Base-by-base conservation (phyloP, 805 yeast species). In the Candida odintsovae region DNA sequence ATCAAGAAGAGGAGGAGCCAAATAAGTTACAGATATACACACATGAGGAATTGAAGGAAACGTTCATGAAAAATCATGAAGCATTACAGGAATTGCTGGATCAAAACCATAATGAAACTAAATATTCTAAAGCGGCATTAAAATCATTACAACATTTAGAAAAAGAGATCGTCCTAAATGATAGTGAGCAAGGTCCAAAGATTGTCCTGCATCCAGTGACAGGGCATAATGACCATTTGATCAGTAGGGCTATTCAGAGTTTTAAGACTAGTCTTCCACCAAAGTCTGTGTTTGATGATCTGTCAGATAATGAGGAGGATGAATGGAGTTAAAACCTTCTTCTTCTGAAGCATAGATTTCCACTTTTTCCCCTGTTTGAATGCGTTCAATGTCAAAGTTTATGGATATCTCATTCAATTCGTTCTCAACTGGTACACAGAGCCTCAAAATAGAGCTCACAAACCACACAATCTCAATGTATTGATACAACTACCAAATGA, bases 201-300 rank as follows among this genome's bases (percentile, higher is more conserved):
- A 60, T 60, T 25, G 47, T 57, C 9, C 38, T 60, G 5, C 50
- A 58, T 41, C 61, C 63, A 6, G 51, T 57, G 6, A 40, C 50
- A 31, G 63, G 61, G 1, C 58, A 50, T 19, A 49, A 58, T 43
- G 63, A 56, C 42, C 58, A 56, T 41, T 46, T 60, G 21, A 58
- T 57, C 16, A 54, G 53, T 1, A 45, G 47, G 36, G 58, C 61
- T 3, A 54, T 59, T 10, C 45, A 49, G 43, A 53, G 46, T 38
- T 66, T 53, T 55, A 61, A 42, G 36, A 68, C 73, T 1, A 59
- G 66, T 21, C 41, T 65, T 26, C 75, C 75, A 10, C 71, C 73
- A 21, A 57, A 50, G 37, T 68, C 72, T 6, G 59, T 66, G 3
- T 70, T 70, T 50, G 71, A 66, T 48, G 68, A 62, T 12, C 13